Conservation (phyloP, 768 basidiomycete genomes). For the Naganishia friedmannii region DNA sequence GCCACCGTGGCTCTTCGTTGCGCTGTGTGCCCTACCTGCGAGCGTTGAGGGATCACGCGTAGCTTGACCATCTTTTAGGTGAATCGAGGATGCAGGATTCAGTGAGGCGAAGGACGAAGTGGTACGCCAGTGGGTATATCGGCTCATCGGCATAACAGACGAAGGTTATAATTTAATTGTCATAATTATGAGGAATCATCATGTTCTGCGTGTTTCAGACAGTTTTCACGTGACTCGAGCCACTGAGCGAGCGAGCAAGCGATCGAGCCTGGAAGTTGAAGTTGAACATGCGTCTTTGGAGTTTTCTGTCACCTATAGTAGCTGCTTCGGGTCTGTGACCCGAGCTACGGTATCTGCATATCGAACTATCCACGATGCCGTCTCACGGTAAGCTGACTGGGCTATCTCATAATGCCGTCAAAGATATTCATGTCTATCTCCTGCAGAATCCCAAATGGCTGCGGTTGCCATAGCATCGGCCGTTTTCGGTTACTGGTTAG, state of each 20-base stretch:
- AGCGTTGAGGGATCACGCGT: not conserved
- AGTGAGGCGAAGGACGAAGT: not conserved
- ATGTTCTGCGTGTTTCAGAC: not conserved
- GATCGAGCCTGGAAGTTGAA: not conserved
- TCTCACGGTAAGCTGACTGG: slow-evolving; percentile 1
- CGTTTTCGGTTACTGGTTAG: slow-evolving; percentile 10
- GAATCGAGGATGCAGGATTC: too few relatives aligned
- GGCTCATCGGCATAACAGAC: too few relatives aligned
- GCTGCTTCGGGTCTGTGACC: too few relatives aligned
- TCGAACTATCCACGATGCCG: not conserved
- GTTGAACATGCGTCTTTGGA: not conserved
- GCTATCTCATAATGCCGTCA: too few relatives aligned
- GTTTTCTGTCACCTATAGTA: not conserved
- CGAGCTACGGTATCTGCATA: not conserved
- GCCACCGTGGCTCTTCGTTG: slow-evolving; percentile 13
- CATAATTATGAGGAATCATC: not conserved
- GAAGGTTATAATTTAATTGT: too few relatives aligned
- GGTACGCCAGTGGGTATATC: not conserved
- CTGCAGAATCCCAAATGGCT: slow-evolving; percentile 1
- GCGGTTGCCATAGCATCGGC: slow-evolving; percentile 12
- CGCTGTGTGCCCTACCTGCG: not conserved
- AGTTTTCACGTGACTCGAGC: not conserved
- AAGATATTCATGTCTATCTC: not conserved
- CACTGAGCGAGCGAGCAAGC: not conserved
- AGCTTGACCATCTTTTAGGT: not conserved